A percentile compares a stretch with the other conserved stretches of the same genome.
These are phyloP conservation scores for Jasminum sambac DNA, from an alignment of 257 asterid genomes.

Conservation along the genomic window DNA sequence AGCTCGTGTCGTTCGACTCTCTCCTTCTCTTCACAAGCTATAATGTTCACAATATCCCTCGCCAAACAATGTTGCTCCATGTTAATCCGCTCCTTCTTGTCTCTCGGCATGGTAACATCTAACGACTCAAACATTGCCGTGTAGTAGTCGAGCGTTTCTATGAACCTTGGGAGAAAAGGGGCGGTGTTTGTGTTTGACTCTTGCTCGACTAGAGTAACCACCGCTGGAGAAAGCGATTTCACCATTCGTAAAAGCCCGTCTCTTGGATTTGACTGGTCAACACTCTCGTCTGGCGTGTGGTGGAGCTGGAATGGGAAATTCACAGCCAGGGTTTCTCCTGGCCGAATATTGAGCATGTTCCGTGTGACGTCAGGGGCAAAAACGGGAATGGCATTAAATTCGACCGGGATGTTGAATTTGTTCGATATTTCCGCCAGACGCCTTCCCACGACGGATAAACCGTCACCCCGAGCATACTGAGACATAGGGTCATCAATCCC, in stretches of 20 bases:
- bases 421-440: conserved; percentile 61
- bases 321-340: conserved; percentile 81
- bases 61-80: conserved; percentile 94
- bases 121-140: conserved; percentile 84
- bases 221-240: conserved; percentile 65
- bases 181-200: conserved; percentile 91
- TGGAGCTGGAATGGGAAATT: conserved; percentile 89
- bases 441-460: conserved; percentile 50
- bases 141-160: conserved; percentile 71
- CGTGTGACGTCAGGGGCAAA: conserved; percentile 58
- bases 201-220: conserved; percentile 85
- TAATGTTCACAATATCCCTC: conserved; percentile 82
- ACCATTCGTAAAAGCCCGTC: conserved; percentile 82
- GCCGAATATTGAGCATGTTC: conserved; percentile 71
- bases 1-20: conserved; percentile 91
- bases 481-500: conserved; percentile 93
- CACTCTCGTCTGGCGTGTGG: conserved; percentile 92
- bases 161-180: conserved; percentile 67
- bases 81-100: conserved; percentile 72
- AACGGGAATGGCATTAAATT: conserved; percentile 80
- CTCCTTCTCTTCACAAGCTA: conserved; percentile 92
- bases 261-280: conserved; percentile 78
- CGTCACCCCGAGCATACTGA: conserved; percentile 76
- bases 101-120: conserved; percentile 71
- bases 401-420: conserved; percentile 68